Evolutionary conservation across 2,329 filamentous ascomycete genomes (phyloP), one percentile per base, ranked within the genome.

Genomic region (Myriosclerotinia curreyana): DNA sequence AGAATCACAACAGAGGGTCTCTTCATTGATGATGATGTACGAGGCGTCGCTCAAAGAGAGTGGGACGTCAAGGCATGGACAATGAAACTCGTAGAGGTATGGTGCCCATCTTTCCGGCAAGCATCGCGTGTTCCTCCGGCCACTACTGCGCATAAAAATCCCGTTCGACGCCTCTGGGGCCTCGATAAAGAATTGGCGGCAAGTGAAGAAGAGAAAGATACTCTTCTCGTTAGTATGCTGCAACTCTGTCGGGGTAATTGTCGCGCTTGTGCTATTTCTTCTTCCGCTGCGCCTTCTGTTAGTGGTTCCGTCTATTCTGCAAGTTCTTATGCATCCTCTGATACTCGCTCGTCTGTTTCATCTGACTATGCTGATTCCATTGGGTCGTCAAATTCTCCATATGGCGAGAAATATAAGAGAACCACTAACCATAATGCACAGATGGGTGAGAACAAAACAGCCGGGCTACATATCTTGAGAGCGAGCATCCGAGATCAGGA

Each of bases 31-130:
- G 95, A 99, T 76, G 95, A 98, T 75, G 85, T 97, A 60, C 87
- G 93, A 52, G 87, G 87, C 67, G 91, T 97, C 20, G 88, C 91
- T n/a, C 92, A 98, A 77, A 87, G 95, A 66, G 95, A 99, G 78
- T 99, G 95, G 95, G 95, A 99, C 76, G 87, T 98, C 74, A 98
- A 98, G 77, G 93, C 94, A 34, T 98, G 95, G 95, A 96, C 92
- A 51, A 84, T 99, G 78, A 97, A 96, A 79, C 80, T 89, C 69
- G 86, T 96, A 76, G 95, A 98, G 83, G 88, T 95, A 80, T 91
- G 89, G 86, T 92, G 88, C 75, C 85, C 86, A 73, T 84, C 88
- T 76, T 85, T 75, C 79, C 84, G 75, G 64, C 79, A 79, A 65
- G 75, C 80, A 66, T 52, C 63, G 31, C 58, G 58, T 69, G 70